A percentile compares a stretch with the other conserved stretches of the same genome.
Evolutionary conservation across 139 green algal genomes (phyloP).

Genomic region (Micractinium conductrix): DNA sequence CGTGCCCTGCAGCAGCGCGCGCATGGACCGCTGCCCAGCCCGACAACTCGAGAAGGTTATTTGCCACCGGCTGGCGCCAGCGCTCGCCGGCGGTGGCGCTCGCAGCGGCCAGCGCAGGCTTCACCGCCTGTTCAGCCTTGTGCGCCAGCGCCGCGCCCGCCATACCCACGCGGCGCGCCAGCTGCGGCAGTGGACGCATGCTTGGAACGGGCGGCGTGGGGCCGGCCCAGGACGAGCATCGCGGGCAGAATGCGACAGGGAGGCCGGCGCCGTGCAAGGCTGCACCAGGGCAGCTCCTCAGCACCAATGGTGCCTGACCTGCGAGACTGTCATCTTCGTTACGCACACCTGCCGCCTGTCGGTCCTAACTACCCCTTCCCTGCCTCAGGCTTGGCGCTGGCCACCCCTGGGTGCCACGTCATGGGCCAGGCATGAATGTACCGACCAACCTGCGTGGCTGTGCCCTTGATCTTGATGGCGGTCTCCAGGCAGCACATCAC

Average conservation of each 20-base stretch:
- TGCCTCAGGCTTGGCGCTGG: too few species aligned
- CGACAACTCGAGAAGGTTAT: neutral
- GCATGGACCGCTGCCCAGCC: neutral
- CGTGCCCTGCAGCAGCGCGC: neutral
- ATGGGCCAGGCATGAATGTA: neutral
- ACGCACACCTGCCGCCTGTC: too few species aligned
- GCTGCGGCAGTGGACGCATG: too few species aligned
- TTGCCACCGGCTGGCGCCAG: neutral
- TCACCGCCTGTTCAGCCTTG: neutral
- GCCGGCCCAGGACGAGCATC: too few species aligned
- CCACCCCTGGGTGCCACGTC: neutral
- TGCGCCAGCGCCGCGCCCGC: neutral
- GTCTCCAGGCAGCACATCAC: constrained; percentile 13
- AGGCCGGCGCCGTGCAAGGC: too few species aligned
- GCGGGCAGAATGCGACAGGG: too few species aligned
- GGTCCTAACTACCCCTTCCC: too few species aligned
- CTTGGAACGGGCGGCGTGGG: too few species aligned
- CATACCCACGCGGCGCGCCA: neutral
- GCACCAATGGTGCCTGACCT: too few species aligned
- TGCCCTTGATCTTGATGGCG: neutral
- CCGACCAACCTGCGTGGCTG: neutral
- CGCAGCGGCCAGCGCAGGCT: neutral
- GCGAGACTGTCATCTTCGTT: too few species aligned
- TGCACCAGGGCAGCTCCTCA: too few species aligned
- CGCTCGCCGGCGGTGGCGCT: neutral